Base-by-base conservation (phyloP, 2,329 filamentous ascomycete species). In the Phaeoacremonium minimum region DNA sequence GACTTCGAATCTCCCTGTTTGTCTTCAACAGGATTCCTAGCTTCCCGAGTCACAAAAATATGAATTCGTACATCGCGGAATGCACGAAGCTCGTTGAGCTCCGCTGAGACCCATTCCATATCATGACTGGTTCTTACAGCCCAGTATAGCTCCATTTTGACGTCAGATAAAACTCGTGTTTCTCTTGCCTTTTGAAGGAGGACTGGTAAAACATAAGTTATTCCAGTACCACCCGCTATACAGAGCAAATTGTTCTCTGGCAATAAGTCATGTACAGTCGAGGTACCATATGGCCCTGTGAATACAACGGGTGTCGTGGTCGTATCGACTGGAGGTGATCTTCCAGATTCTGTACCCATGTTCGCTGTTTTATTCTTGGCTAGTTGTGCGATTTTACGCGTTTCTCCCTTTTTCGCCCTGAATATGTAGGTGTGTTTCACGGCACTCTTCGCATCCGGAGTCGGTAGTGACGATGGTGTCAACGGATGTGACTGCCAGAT, bases 401-500 rank as follows among this genome's bases (percentile, higher is more conserved):
- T 84, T 54, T 83, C 77, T 9, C 80, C 80, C 1, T 58, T 58
- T 42, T 76, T 75, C 5, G 73, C 75, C 5, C 77, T 65, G 41
- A 82, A 61, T 33, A 80, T 66, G 46, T 80, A 80, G 13, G 71
- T 68, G 45, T 80, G 75, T 28, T 60, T 57, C 8, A 74, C 65
- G 3, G 51, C 45, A 1, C 66, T 58, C 36, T 61, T 52, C 15
- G 55, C 49, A 0, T 45, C 43, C 4, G 64, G 53, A 6, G 59
- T 47, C 0, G 77, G 79, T 0, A 73, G 53, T 36, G 71, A 79
- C 7, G 80, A 62, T 0, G 80, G 77, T 0, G 81, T 86, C 50
- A 87, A 84, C 0, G 83, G 83, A 48, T 87, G 83, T 0, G 78
- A 79, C 56, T 87, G 82, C 80, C 81, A 86, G 47, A 87, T 71